Evolutionary conservation across 441 rosid genomes (phyloP).

Genomic region (Adansonia gregorii): DNA sequence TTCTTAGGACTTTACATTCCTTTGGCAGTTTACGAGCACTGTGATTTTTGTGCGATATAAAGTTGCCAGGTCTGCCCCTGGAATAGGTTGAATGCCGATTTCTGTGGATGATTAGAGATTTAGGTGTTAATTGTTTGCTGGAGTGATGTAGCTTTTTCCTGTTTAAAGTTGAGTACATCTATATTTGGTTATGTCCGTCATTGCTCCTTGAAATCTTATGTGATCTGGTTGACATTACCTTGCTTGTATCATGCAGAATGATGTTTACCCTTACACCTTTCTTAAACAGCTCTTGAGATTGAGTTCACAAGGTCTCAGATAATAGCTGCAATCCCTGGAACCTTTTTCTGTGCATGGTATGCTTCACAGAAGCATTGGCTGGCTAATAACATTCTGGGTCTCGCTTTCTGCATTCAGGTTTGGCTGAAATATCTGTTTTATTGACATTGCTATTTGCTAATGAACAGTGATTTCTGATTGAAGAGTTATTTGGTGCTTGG

Average conservation of each 20-base stretch:
- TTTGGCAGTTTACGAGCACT: constrained; percentile 8
- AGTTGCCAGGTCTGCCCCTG: not conserved
- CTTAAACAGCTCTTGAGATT: constrained; percentile 83
- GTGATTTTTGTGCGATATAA: not conserved
- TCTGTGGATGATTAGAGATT: not conserved
- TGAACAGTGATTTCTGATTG: not conserved
- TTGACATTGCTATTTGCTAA: constrained; percentile 4
- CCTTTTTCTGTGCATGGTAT: constrained; percentile 95
- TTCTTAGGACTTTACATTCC: not conserved
- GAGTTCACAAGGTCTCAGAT: constrained; percentile 93
- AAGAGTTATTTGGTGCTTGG: not conserved
- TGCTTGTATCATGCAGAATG: constrained; percentile 48
- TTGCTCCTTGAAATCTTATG: constrained; percentile 26
- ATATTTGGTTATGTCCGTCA: not conserved
- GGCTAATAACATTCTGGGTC: constrained; percentile 86
- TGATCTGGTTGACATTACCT: constrained; percentile 36
- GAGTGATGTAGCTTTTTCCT: not conserved
- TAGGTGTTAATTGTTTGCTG: not conserved
- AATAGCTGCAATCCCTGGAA: constrained; percentile 91
- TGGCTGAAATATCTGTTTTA: constrained; percentile 26
- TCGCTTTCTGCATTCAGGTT: constrained; percentile 98
- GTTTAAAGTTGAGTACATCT: not conserved
- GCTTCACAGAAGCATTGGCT: constrained; percentile 94
- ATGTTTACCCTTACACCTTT: constrained; percentile 47
- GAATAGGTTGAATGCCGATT: not conserved